Conservation (phyloP, 2,329 filamentous ascomycete genomes). For the Microthyrium microscopicum region DNA sequence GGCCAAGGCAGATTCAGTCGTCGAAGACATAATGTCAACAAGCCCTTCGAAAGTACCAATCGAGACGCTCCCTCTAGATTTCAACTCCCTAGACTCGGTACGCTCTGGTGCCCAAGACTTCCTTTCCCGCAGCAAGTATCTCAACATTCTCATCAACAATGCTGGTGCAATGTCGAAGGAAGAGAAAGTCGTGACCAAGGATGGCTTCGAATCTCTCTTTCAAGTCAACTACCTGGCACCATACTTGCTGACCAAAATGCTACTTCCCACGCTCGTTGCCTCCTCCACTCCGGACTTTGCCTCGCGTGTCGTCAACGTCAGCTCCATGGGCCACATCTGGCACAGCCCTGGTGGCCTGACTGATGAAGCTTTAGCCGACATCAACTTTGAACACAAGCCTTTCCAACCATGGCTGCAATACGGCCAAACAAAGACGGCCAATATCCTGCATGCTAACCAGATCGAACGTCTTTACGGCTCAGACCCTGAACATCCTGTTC, state of each 20-base stretch:
- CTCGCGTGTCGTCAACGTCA: slow-evolving; percentile 27
- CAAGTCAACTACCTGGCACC: slow-evolving; percentile 37
- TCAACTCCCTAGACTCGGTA: slow-evolving; percentile 12
- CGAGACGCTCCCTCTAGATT: slow-evolving; percentile 13
- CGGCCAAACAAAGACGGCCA: slow-evolving; percentile 33
- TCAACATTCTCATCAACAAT: slow-evolving; percentile 8
- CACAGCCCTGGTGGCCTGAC: not conserved
- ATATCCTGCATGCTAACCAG: slow-evolving; percentile 33
- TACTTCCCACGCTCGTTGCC: slow-evolving; percentile 27
- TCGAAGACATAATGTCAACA: slow-evolving; percentile 12
- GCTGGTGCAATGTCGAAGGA: slow-evolving; percentile 13
- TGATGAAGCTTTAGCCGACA: slow-evolving; percentile 18
- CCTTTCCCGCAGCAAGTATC: slow-evolving; percentile 8
- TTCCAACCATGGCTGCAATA: slow-evolving; percentile 27
- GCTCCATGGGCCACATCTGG: slow-evolving; percentile 1
- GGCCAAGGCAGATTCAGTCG: slow-evolving; percentile 20
- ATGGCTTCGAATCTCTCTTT: slow-evolving; percentile 34
- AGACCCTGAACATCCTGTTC: slow-evolving; percentile 19
- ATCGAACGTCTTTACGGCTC: slow-evolving; percentile 32
- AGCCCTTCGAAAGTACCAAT: slow-evolving; percentile 10
- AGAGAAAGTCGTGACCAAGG: slow-evolving; percentile 11
- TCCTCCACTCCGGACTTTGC: slow-evolving; percentile 22
- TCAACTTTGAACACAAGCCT: slow-evolving; percentile 18
- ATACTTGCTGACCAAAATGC: slow-evolving; percentile 36
- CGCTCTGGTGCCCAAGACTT: slow-evolving; percentile 12